Conservation (phyloP, 1,284 basidiomycete genomes). For the Pascua guehoae region DNA sequence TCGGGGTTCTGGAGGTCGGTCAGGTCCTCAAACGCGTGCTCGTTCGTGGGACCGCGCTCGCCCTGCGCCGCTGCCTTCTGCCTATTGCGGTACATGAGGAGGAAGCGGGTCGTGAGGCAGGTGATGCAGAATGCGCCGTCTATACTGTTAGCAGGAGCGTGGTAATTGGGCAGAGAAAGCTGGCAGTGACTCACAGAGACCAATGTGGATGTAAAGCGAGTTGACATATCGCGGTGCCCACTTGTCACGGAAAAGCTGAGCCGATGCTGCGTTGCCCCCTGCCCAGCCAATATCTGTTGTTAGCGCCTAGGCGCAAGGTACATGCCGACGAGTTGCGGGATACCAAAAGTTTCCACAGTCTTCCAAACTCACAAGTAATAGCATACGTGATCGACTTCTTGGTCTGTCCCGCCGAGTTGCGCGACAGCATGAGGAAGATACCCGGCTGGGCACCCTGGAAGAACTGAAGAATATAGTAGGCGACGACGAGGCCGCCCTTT, state of each 20-base stretch:
- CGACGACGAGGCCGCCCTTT: slow-evolving; percentile 15
- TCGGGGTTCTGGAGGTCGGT: slow-evolving; percentile 20
- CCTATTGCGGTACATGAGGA: slow-evolving; percentile 24
- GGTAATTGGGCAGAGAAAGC: too few relatives aligned
- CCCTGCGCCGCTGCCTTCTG: slow-evolving; percentile 11
- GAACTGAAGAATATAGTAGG: slow-evolving; percentile 16
- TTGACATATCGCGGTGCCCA: slow-evolving; percentile 35
- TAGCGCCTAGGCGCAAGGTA: too few relatives aligned
- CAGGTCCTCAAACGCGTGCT: slow-evolving; percentile 18
- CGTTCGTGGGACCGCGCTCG: slow-evolving; percentile 4
- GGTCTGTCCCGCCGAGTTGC: slow-evolving; percentile 22
- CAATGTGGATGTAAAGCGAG: slow-evolving; percentile 38
- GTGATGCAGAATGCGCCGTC: slow-evolving; percentile 23
- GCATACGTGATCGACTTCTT: slow-evolving; percentile 19
- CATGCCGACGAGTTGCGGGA: too few relatives aligned
- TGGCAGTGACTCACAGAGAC: slow-evolving; percentile 13
- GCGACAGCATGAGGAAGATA: slow-evolving; percentile 18
- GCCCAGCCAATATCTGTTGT: slow-evolving; percentile 26
- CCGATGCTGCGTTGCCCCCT: slow-evolving; percentile 32
- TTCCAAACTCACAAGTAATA: slow-evolving; percentile 4
- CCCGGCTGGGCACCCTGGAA: slow-evolving; percentile 12
- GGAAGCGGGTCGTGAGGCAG: slow-evolving; percentile 16
- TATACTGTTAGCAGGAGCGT: not conserved
- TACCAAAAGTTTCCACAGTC: too few relatives aligned
- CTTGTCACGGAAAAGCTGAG: slow-evolving; percentile 30